phyloP scores from a whole-genome alignment of 306 rosid species.

The Citrullus colocynthis region DNA sequence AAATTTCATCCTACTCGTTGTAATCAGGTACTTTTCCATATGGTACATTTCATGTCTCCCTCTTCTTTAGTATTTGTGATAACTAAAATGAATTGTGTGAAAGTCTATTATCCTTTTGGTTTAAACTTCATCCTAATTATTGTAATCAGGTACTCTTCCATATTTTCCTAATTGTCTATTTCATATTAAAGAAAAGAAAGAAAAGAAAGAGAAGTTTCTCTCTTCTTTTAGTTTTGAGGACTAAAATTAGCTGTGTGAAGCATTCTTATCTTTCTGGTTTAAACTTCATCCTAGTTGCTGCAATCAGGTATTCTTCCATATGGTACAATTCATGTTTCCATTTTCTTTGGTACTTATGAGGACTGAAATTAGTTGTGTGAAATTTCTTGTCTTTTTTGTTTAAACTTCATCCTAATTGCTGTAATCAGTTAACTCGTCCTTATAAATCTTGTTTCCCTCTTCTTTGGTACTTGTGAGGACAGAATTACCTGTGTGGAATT shows the following conservation, averaged over 20 bases:
- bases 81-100: neutral
- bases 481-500: neutral
- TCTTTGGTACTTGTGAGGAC: neutral
- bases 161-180: neutral
- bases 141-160: slow-evolving; percentile 29
- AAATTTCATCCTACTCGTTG: neutral
- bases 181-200: too few relatives aligned
- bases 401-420: neutral
- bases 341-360: neutral
- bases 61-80: neutral
- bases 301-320: neutral
- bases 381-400: neutral
- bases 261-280: neutral
- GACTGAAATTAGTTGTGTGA: neutral
- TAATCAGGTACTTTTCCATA: slow-evolving; percentile 29
- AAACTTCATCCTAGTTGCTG: neutral
- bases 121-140: slow-evolving; percentile 6
- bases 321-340: neutral
- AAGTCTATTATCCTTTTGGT: neutral
- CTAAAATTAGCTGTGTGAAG: neutral
- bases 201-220: neutral
- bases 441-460: neutral
- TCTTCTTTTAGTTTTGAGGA: neutral
- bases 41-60: neutral
- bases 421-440: too few relatives aligned